Base-by-base conservation (phyloP, 2,329 filamentous ascomycete species). In the Hymenoscyphus albidus region DNA sequence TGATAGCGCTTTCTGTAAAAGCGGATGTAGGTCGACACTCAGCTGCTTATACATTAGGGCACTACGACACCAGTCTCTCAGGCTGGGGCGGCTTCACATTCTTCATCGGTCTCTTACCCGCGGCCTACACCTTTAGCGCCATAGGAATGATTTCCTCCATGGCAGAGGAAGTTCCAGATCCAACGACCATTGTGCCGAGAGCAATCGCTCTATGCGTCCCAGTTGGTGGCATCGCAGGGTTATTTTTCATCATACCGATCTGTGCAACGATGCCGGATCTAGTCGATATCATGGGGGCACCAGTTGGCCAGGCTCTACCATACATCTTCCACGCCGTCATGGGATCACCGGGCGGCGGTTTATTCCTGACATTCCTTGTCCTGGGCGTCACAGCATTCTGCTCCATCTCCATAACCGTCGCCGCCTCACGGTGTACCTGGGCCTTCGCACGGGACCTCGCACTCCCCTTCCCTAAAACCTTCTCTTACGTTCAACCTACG, bases 391-490 rank as follows among this genome's bases (percentile, higher is more conserved):
- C 79, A 0, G 73, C 84, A 56, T 84, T 84, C 74, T 84, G 82
- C 75, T 80, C 78, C 38, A 83, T 85, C 67, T 80, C 78, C 54
- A 83, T 83, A 67, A 83, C 82, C 0, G 78, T 79, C 1, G 82
- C 82, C 0, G 82, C 82, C 0, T 81, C 80, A 0, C 82, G 87
- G 7, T 89, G 89, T 83, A 85, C 85, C 9, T 90, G 87, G 70
- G 88, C 88, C 0, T 90, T 90, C 67, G 86, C 83, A 62, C 78
- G 85, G 70, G 89, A 92, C 65, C 84, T 88, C 2, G 89, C 88
- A 12, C 81, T 92, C 6, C 88, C 88, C 0, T 81, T 81, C 44
- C 87, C 86, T 3, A 77, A 74, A 1, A 31, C 57, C 35, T 70
- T 80, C 58, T 72, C 76, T 64, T 74, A 73, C 39, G 79, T 78